phyloP scores from a whole-genome alignment of 768 basidiomycete species.

The Boletus tomentosulus region DNA sequence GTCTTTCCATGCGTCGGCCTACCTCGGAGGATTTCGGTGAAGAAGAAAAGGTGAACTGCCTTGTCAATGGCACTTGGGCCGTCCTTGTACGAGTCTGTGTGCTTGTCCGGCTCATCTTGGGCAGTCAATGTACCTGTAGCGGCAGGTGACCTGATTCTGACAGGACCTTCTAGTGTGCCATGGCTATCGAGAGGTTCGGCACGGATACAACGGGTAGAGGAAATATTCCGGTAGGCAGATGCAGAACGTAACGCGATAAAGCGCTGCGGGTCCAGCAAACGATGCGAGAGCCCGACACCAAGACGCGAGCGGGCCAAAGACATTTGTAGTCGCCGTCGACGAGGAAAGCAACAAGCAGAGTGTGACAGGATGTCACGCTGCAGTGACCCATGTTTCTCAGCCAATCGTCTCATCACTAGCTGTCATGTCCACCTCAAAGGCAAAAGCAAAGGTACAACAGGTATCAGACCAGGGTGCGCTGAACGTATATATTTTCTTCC shows the following conservation, averaged over 20 bases:
- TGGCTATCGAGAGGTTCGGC: constrained; percentile 19
- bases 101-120: constrained; percentile 43
- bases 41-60: constrained; percentile 94
- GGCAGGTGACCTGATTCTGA: constrained; percentile 31
- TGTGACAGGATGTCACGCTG: constrained; percentile 28
- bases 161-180: constrained; percentile 18
- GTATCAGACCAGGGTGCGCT: constrained; percentile 71
- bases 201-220: constrained; percentile 19
- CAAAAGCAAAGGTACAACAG: constrained; percentile 53
- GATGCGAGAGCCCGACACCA: constrained; percentile 49
- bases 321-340: constrained; percentile 37
- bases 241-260: constrained; percentile 31
- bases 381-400: constrained; percentile 18
- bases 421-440: constrained; percentile 45
- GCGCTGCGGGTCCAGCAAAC: constrained; percentile 30
- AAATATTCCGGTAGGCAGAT: constrained; percentile 42
- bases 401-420: constrained; percentile 24
- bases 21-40: constrained; percentile 98
- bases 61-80: constrained; percentile 94
- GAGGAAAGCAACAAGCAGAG: constrained; percentile 13
- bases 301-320: constrained; percentile 53
- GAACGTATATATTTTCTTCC: not conserved
- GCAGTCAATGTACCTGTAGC: constrained; percentile 34
- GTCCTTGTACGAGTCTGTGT: constrained; percentile 63
- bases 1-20: constrained; percentile 23